These are phyloP conservation scores for Didymella segeticola DNA, from an alignment of 2,329 filamentous ascomycete genomes.

Conservation along the genomic window DNA sequence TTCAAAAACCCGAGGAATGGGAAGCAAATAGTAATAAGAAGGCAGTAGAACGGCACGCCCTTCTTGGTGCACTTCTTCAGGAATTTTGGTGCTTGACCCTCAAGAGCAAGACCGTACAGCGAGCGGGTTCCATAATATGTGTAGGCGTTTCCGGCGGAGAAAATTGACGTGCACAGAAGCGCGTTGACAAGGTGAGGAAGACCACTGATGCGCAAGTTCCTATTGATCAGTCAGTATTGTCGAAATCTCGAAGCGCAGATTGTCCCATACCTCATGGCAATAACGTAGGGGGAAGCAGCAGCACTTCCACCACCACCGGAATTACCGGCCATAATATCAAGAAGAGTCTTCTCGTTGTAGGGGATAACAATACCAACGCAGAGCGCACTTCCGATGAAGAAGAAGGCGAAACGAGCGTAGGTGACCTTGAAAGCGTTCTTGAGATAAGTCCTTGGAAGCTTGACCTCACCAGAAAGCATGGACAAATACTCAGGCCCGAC, in stretches of 20 bases:
- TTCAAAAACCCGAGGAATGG: constrained; percentile 75
- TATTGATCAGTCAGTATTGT: neutral
- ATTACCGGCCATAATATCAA: constrained; percentile 61
- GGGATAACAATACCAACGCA: constrained; percentile 59
- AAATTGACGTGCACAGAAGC: constrained; percentile 58
- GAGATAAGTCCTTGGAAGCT: constrained; percentile 47
- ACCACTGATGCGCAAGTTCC: constrained; percentile 53
- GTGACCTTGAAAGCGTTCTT: constrained; percentile 55
- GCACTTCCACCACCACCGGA: constrained; percentile 47
- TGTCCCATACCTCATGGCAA: constrained; percentile 59
- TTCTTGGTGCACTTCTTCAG: constrained; percentile 64
- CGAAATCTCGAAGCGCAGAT: neutral
- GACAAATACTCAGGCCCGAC: constrained; percentile 55
- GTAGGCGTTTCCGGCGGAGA: constrained; percentile 63
- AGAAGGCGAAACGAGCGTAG: constrained; percentile 54
- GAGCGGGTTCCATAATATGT: constrained; percentile 59
- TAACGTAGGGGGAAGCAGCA: constrained; percentile 68
- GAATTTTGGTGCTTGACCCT: constrained; percentile 59
- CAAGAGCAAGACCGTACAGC: constrained; percentile 58
- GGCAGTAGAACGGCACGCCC: constrained; percentile 75
- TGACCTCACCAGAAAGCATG: constrained; percentile 54
- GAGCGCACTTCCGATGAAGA: constrained; percentile 56
- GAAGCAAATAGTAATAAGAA: constrained; percentile 69
- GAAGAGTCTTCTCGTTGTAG: constrained; percentile 73
- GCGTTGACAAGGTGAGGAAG: constrained; percentile 65